These are phyloP conservation scores for Suillus decipiens DNA, from an alignment of 768 basidiomycete species.

Conservation along the genomic window DNA sequence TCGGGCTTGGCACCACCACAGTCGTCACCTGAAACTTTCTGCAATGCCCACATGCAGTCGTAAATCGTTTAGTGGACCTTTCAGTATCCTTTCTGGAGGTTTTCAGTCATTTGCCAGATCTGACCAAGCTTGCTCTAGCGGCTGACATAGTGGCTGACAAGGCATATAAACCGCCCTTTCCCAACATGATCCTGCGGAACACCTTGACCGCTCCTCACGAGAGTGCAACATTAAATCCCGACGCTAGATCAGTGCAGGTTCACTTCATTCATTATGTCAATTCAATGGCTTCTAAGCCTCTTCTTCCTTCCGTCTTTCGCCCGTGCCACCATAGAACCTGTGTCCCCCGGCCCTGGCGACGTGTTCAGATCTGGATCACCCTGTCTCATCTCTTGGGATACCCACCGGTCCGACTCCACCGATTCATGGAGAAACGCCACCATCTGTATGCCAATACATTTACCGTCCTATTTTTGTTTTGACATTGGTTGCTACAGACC, in stretches of 20 bases:
- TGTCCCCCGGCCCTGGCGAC: conserved; percentile 42
- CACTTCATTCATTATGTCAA: conserved; percentile 9
- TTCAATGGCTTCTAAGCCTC: conserved; percentile 8
- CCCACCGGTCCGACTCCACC: conserved; percentile 20
- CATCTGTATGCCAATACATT: conserved; percentile 30
- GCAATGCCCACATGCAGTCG: background rate
- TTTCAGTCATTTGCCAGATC: conserved; percentile 4
- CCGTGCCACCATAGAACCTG: conserved; percentile 30
- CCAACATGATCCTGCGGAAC: background rate
- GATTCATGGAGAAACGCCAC: conserved; percentile 39
- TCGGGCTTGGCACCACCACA: background rate
- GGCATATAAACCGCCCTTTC: background rate
- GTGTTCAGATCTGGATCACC: conserved; percentile 33
- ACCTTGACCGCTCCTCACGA: background rate
- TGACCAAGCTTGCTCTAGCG: conserved; percentile 1
- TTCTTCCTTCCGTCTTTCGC: conserved; percentile 14
- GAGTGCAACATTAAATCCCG: background rate
- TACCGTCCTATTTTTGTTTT: background rate
- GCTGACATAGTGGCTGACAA: conserved; percentile 14
- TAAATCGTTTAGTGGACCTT: background rate
- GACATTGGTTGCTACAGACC: conserved; percentile 21
- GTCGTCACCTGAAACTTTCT: background rate
- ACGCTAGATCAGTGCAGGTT: background rate
- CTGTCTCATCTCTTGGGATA: conserved; percentile 38
- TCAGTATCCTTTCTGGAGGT: background rate